Base-by-base conservation (phyloP, 352 stramenopile species). In the Phytophthora hybrid region DNA sequence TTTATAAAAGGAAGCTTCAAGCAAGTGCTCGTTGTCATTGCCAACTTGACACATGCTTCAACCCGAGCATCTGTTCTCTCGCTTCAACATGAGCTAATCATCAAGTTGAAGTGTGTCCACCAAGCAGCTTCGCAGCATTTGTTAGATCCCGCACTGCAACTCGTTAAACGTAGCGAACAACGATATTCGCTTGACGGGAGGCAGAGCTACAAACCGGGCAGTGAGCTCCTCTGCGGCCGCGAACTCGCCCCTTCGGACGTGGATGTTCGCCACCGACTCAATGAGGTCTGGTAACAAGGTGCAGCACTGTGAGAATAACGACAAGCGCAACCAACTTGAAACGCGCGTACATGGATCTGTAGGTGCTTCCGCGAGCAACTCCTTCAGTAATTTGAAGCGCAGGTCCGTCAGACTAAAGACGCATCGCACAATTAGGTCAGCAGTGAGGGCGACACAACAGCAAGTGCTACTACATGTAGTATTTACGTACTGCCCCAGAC, bases 241-340 rank as follows among this genome's bases (percentile, higher is more conserved):
- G 59, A 84, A 86, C 34, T 83, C 70, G 19, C 76, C 66, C 13
- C 53, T 66, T 11, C 81, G 79, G 11, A 87, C 77, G 75, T 87
- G 77, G 49, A 88, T 77, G 53, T 81, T 80, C 49, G 76, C 77
- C 32, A 88, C 72, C 7, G 81, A 77, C 56, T 88, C 77, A 9
- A 86, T 71, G 14, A 88, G 64, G 62, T 84, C 81, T 87, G 52
- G 11, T 9, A 34, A 41, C 7, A 52, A 10, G n/a, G 26, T 16
- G 47, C 18, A 31, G n/a, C 31, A 54, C 14, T 26, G 9, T 63
- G 23, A 59, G 26, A 16, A 54, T 4, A 53, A 14, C 6, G 23
- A 49, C 49, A 21, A 6, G 19, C 21, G 53, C 19, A 6, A 63
- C 14, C 8, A 49, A 51, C 2, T 26, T 39, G 8, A 44, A 54